These are phyloP conservation scores for Juglanconis oblonga DNA, from an alignment of 2,329 filamentous ascomycete genomes.

Conservation along the genomic window DNA sequence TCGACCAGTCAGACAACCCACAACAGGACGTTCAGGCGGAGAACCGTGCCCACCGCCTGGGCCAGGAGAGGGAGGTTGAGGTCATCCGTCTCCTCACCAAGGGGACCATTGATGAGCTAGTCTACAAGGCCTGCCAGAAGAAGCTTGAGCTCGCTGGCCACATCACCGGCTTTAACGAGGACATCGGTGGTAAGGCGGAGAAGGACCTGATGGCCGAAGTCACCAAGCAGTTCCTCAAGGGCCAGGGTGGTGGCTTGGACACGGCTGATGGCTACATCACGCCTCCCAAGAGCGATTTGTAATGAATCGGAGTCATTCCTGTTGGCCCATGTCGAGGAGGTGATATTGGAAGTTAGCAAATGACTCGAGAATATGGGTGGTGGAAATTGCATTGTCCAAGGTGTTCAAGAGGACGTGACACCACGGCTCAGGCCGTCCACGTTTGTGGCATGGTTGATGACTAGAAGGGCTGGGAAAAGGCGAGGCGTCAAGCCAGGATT, in stretches of 20 bases:
- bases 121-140: slow-evolving; percentile 85
- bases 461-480: background rate
- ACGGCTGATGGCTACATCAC: slow-evolving; percentile 4
- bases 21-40: slow-evolving; percentile 98
- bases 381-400: background rate
- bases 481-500: background rate
- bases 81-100: slow-evolving; percentile 80
- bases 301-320: background rate
- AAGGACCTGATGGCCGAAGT: slow-evolving; percentile 9
- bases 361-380: background rate
- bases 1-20: slow-evolving; percentile 95
- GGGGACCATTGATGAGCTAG: slow-evolving; percentile 87
- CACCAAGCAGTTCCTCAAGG: slow-evolving; percentile 10
- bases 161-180: slow-evolving; percentile 39
- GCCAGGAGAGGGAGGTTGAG: slow-evolving; percentile 86
- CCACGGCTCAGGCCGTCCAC: too few species aligned
- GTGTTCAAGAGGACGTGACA: background rate
- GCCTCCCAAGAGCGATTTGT: slow-evolving; percentile 9
- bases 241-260: background rate
- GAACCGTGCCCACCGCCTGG: slow-evolving; percentile 92
- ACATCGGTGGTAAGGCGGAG: slow-evolving; percentile 12
- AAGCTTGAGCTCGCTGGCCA: slow-evolving; percentile 82
- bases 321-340: background rate
- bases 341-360: too few species aligned
- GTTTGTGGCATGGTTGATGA: too few species aligned